phyloP scores from a whole-genome alignment of 2,329 filamentous ascomycete genomes.

The Leptographium lundbergii region DNA sequence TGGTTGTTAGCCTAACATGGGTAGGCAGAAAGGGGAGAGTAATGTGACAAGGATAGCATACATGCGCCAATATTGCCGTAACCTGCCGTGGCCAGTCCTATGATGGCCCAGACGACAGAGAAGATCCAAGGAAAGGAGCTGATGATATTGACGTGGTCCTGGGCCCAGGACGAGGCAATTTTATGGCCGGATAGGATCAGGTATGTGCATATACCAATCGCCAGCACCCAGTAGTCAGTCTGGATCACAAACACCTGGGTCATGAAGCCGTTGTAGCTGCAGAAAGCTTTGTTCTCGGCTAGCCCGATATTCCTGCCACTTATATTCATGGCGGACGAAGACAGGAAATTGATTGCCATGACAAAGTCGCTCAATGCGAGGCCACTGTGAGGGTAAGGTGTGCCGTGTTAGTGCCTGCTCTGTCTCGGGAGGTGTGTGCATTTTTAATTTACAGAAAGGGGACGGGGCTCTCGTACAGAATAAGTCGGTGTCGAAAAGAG shows the following conservation, averaged over 20 bases:
- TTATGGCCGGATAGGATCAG: neutral
- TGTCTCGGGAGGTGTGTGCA: neutral
- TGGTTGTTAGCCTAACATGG: neutral
- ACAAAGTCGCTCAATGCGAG: neutral
- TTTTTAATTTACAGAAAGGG: neutral
- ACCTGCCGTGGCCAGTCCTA: neutral
- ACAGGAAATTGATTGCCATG: neutral
- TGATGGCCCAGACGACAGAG: neutral
- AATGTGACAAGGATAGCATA: neutral
- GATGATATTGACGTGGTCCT: neutral
- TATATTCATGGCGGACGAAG: neutral
- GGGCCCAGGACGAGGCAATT: neutral
- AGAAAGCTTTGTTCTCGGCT: neutral
- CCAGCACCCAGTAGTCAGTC: neutral
- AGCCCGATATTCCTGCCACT: neutral
- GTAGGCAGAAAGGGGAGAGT: neutral
- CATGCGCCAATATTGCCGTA: neutral
- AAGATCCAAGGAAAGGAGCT: neutral
- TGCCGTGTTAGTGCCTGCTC: neutral
- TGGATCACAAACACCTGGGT: neutral
- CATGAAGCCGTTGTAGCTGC: slow-evolving; percentile 1
- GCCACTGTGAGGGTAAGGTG: neutral
- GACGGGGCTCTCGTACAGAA: neutral
- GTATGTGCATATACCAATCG: neutral
- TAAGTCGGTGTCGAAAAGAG: neutral